Evolutionary conservation across 1,284 basidiomycete genomes (phyloP), one percentile per base, ranked within the genome.

Genomic region (Austropuccinia psidii): DNA sequence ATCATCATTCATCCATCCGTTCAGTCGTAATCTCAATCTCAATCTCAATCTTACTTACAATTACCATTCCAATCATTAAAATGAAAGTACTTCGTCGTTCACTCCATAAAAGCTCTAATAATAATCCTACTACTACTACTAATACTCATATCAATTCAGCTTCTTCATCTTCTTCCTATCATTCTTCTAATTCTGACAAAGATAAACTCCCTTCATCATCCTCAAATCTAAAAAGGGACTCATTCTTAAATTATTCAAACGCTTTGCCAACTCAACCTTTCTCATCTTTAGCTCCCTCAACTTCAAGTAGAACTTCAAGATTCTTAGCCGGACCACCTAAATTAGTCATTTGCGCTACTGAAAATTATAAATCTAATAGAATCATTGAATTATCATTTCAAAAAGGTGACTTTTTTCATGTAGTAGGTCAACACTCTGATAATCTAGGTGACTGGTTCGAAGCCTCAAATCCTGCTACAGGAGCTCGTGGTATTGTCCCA

Each of bases 391-490:
- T 99, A 70, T 87, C 90, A 52, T 98, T 98, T 81, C 85, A 87
- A 77, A 90, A 91, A 82, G 96, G 96, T 76, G 96, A 99, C 83
- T 98, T 98, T 83, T 98, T 98, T 84, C 91, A 98, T 82, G 94
- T 98, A 74, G 85, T 91, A 43, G 87, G 87, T 76, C 91, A 95
- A 77, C 83, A 85, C 17, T 83, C 87, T 70, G 64, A 76, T 62
- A 80, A 83, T 57, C 80, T 84, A 31, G 55, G 55, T n/a, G 78
- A 81, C 55, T 83, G 82, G 82, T 82, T 82, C 75, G 82, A 83
- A 67, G 82, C 82, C 3, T 79, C 79, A 73, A 83, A 98, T 81
- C 95, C 96, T n/a, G 85, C 94, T 77, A 89, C 90, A 11, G 91
- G 91, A 50, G 89, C 93, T 4, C 86, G 96, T 75, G 96, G 96